Percentiles rank a stretch among this genome's conserved stretches.
Evolutionary conservation across 1,139 yeast genomes (phyloP).

Genomic region (Blastobotrys illinoisensis): DNA sequence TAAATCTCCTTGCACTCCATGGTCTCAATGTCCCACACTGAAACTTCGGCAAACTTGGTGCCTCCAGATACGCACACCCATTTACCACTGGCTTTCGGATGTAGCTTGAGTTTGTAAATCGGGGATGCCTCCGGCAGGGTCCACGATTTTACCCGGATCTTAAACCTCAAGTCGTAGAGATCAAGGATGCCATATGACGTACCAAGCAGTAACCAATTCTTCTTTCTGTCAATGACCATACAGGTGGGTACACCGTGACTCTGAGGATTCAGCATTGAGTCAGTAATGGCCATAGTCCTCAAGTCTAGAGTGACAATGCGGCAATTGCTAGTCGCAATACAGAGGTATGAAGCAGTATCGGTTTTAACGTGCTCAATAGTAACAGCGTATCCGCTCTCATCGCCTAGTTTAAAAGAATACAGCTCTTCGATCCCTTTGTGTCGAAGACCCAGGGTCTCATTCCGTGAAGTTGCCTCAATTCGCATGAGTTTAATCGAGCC

Average conservation of each 20-base stretch:
- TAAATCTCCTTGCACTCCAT: constrained; percentile 56
- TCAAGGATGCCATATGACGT: constrained; percentile 67
- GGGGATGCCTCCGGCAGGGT: constrained; percentile 44
- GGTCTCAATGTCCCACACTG: constrained; percentile 72
- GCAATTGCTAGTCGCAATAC: constrained; percentile 51
- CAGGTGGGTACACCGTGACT: constrained; percentile 61
- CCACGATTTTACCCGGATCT: constrained; percentile 56
- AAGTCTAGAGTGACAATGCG: constrained; percentile 55
- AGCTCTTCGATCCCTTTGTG: constrained; percentile 9
- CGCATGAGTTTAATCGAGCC: constrained; percentile 57
- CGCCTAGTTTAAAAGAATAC: constrained; percentile 3
- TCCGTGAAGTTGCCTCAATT: constrained; percentile 38
- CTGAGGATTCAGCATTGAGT: constrained; percentile 49
- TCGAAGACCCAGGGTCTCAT: constrained; percentile 11
- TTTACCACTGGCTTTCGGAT: constrained; percentile 40
- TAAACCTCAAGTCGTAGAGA: constrained; percentile 79
- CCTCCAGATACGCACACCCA: constrained; percentile 64
- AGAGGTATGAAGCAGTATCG: constrained; percentile 23
- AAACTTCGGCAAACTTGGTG: constrained; percentile 48
- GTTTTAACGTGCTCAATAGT: constrained; percentile 39
- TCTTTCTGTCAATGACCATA: constrained; percentile 50
- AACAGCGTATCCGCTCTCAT: constrained; percentile 39
- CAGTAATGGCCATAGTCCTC: constrained; percentile 46
- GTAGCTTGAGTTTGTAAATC: constrained; percentile 42
- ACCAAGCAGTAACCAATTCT: constrained; percentile 66